These are phyloP conservation scores for Metschnikowia kunwiensis DNA, from an alignment of 805 yeast species.

Conservation along the genomic window DNA sequence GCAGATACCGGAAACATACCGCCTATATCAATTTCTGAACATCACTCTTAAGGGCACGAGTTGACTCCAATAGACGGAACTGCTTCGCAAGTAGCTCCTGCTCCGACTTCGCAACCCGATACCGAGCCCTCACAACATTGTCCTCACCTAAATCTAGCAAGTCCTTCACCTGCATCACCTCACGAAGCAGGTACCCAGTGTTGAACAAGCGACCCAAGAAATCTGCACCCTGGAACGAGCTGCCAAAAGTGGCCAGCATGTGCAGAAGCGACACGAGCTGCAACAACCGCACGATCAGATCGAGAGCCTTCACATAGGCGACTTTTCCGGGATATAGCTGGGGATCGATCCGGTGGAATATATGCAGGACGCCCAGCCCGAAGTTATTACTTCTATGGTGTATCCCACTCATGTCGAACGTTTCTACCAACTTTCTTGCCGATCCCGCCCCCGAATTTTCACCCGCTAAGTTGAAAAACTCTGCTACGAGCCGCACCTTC, in stretches of 20 bases:
- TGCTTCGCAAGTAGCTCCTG: slow-evolving; percentile 4
- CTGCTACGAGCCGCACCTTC: slow-evolving; percentile 15
- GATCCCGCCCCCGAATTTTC: slow-evolving; percentile 9
- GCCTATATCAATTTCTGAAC: slow-evolving; percentile 4
- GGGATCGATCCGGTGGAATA: slow-evolving; percentile 11
- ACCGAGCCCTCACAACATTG: neutral
- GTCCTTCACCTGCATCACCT: slow-evolving; percentile 12
- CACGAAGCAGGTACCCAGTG: slow-evolving; percentile 11
- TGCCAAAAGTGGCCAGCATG: slow-evolving; percentile 1
- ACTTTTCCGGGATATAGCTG: slow-evolving; percentile 15
- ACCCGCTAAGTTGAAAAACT: slow-evolving; percentile 9
- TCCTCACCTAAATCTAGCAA: slow-evolving; percentile 3
- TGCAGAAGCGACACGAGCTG: slow-evolving; percentile 14
- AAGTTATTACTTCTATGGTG: slow-evolving; percentile 3
- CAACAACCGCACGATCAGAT: slow-evolving; percentile 13
- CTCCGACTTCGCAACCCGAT: slow-evolving; percentile 4
- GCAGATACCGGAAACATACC: too few species aligned
- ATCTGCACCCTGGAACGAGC: slow-evolving; percentile 1
- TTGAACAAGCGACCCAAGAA: slow-evolving; percentile 5
- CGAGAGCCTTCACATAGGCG: slow-evolving; percentile 14
- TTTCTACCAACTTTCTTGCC: slow-evolving; percentile 7
- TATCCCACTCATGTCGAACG: slow-evolving; percentile 11
- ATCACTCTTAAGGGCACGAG: slow-evolving; percentile 11
- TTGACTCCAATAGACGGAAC: slow-evolving; percentile 9
- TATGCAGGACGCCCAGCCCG: slow-evolving; percentile 5